Evolutionary conservation across 1,139 yeast species (phyloP), one percentile per base, ranked within the genome.

Genomic region (Geotrichum citri-aurantii): DNA sequence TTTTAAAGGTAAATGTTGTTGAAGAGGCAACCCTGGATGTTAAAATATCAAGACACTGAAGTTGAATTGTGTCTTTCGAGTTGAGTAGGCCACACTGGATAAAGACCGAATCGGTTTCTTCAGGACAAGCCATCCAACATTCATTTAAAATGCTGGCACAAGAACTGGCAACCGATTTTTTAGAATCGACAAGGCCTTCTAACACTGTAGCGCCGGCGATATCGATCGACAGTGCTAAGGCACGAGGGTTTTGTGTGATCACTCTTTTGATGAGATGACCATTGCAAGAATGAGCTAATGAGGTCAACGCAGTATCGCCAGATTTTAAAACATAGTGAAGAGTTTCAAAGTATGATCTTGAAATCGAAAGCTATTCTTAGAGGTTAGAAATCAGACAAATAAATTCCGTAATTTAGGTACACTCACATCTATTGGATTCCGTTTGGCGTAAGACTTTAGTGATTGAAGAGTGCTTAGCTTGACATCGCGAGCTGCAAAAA

Each of bases 221-320:
- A 53, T 73, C 77, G 33, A 83, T 77, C 48, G 81, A 80, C 1
- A 74, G 74, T 58, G 76, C 76, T 51, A 91, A 75, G 1, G 80
- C 75, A 1, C 79, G 77, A 0, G 83, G 78, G 64, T 87, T 85
- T 73, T 89, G 97, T 71, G 85, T 82, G 56, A 88, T 83, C 1
- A 88, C 83, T 21, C 97, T 77, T 65, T 88, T 88, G 31, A 88
- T 81, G 53, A 90, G 73, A 68, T 90, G 93, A 61, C 92, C 86
- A 11, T 88, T 71, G 11, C 90, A 80, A 14, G 89, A 83, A 68
- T 88, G 88, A 1, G 87, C 80, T 47, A 77, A 66, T 0, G 78
- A 67, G 61, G 77, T 76, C 26, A 84, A 75, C n/a, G 77, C 73
- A 29, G 72, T 62, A 52, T 78, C 80, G 2, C 71, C 67, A 1